These are phyloP conservation scores for Podaxis sp. DNA, from an alignment of 768 basidiomycete genomes.

Conservation along the genomic window DNA sequence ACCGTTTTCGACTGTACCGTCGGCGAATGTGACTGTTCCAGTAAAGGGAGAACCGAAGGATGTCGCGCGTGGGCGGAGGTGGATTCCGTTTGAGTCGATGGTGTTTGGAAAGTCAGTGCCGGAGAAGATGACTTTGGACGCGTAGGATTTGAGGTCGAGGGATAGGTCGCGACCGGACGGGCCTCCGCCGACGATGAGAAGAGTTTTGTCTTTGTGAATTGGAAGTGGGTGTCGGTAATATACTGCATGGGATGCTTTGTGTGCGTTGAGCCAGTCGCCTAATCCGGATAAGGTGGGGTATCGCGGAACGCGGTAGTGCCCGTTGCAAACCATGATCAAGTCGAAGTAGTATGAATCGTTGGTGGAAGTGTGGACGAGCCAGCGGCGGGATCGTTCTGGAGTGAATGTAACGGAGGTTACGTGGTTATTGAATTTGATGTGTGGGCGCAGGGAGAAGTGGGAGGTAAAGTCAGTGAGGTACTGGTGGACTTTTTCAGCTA, in stretches of 20 bases:
- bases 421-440: conserved; percentile 58
- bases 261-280: conserved; percentile 45
- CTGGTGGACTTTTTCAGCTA: conserved; percentile 51
- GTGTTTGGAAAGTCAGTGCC: conserved; percentile 29
- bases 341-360: conserved; percentile 43
- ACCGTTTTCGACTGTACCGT: conserved; percentile 47
- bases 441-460: conserved; percentile 52
- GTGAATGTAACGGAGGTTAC: conserved; percentile 47
- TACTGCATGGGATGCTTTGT: conserved; percentile 59
- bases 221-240: conserved; percentile 55
- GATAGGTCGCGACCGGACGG: conserved; percentile 71
- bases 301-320: conserved; percentile 65
- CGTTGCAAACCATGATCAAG: conserved; percentile 70
- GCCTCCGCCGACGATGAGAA: conserved; percentile 47
- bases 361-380: conserved; percentile 41
- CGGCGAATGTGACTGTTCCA: conserved; percentile 20
- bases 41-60: conserved; percentile 27
- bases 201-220: conserved; percentile 32
- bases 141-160: conserved; percentile 46
- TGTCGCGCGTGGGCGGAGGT: conserved; percentile 37
- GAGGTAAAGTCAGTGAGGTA: conserved; percentile 68
- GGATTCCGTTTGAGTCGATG: conserved; percentile 28
- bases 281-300: conserved; percentile 61
- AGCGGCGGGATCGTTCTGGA: conserved; percentile 22
- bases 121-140: conserved; percentile 53